Evolutionary conservation across 192 early-diverging fungal genomes (phyloP), one percentile per base, ranked within the genome.

Genomic region (Kappamyces sp.): DNA sequence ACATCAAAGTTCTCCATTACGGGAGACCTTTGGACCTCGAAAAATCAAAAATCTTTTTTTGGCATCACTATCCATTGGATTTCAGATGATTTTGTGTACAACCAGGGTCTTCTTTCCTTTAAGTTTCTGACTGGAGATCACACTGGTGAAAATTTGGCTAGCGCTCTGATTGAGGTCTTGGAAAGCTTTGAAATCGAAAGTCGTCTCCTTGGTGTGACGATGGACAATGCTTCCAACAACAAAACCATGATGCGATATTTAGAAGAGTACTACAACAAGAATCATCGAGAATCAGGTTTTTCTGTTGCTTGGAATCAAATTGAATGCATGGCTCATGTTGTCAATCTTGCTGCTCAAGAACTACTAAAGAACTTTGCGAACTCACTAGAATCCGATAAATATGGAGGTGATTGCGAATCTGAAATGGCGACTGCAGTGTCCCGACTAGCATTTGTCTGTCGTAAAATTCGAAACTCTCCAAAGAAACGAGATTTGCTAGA

Each of bases 161-260:
- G 41, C 2, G 38, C 38, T 6, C 31, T 55, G 54, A 55, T 55
- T 55, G 54, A 55, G 41, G 38, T 55, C 4, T 3, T 55, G 34
- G 23, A 55, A 35, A 23, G 46, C 37, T 55, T 40, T 55, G 37
- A 35, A 40, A 40, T 55, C 31, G 38, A 40, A 6, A 23, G 32
- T 40, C 37, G 54, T 40, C 38, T 55, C 9, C 38, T 55, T 3
- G 54, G 54, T 43, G 54, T 55, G 41, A 55, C 54, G 38, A 15
- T 15, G 37, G 54, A 55, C 15, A 55, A 55, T 55, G 54, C 54
- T 6, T 55, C 54, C 5, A 55, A 55, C 38, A 55, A 55, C 54
- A 40, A 40, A 55, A 35, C 54, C 5, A 55, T 55, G 54, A 6
- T 55, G 35, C 38, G 3, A 23, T 15, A 38, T 35, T 15, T 55